Evolutionary conservation across 1,284 basidiomycete species (phyloP).

Genomic region (Malassezia vespertilionis): DNA sequence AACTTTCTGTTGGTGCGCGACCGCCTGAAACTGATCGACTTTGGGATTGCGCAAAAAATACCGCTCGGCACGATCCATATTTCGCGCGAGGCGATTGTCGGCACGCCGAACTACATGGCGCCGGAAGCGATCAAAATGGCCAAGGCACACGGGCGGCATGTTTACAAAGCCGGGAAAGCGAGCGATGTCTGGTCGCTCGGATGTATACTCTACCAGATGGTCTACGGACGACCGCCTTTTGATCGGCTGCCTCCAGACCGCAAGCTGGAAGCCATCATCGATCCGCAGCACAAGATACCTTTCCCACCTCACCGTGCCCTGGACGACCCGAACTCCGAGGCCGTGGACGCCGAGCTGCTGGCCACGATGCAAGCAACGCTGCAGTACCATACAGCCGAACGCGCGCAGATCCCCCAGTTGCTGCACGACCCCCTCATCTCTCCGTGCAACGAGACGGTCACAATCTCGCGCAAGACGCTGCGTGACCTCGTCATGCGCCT

Average conservation of each 20-base stretch:
- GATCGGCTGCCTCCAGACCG: constrained; percentile 74
- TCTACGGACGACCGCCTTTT: constrained; percentile 83
- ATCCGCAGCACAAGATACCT: constrained; percentile 60
- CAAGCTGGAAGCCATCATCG: constrained; percentile 78
- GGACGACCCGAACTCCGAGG: constrained; percentile 47
- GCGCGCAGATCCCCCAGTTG: constrained; percentile 65
- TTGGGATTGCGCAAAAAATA: constrained; percentile 85
- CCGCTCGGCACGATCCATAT: constrained; percentile 46
- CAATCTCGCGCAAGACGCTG: constrained; percentile 23
- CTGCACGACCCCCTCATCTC: constrained; percentile 49
- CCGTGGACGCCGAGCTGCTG: constrained; percentile 61
- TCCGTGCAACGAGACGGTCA: constrained; percentile 21
- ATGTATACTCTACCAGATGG: constrained; percentile 92
- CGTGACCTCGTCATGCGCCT: constrained; percentile 30
- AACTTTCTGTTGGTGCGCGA: constrained; percentile 69
- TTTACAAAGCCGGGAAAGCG: constrained; percentile 48
- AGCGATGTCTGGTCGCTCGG: constrained; percentile 91
- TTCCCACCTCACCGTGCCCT: constrained; percentile 62
- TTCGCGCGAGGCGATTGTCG: constrained; percentile 42
- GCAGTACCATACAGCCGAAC: constrained; percentile 60
- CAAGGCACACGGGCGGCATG: constrained; percentile 38
- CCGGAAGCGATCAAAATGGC: constrained; percentile 45
- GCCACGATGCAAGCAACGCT: constrained; percentile 65
- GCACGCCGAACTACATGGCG: constrained; percentile 48
- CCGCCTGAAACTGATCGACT: constrained; percentile 88